Base-by-base conservation (phyloP, 2,329 filamentous ascomycete genomes). In the Fusarium graminum region DNA sequence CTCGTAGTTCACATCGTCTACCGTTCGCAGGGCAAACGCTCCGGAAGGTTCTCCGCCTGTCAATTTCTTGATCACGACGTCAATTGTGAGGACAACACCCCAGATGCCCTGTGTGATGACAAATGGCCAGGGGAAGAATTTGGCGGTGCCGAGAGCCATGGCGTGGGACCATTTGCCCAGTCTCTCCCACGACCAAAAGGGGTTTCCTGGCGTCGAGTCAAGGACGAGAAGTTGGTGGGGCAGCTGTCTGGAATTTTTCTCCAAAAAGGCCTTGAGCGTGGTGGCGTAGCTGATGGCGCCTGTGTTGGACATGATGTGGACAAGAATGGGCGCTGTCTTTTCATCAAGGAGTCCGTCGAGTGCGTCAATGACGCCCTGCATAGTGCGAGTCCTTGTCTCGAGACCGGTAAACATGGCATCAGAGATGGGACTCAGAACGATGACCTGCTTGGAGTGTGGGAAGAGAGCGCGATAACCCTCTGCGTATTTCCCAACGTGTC, bases 301-400 rank as follows among this genome's bases (percentile, higher is more conserved):
- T 0, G 85, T 86, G 72, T 87, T 88, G 61, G 85, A 88, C 80
- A 88, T 86, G 65, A 78, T 76, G 54, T 88, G 85, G 2, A 85
- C 71, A 17, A 87, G 74, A 13, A 88, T 75, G 7, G 67, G 61
- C 4, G 79, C 75, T 59, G 9, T 67, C 68, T 45, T 64, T 13
- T 60, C 62, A 12, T 58, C 62, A 5, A 57, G 49, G 4, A 71
- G 41, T 4, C 59, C 46, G 9, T 68, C 64, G 8, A 72, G 46
- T 41, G 45, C 76, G 44, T 82, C 74, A 32, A 84, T 64, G 34
- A 85, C 74, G 12, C 80, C 82, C 36, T 78, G 68, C 79, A 88
- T 83, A 59, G 76, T 76, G 7, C 76, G 66, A 7, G 81, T 77
- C 41, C 85, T 81, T 30, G 76, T 74, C 12, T 80, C 73, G 12